phyloP scores from a whole-genome alignment of 768 basidiomycete species.

The Pilatotrama ljubarskyi region DNA sequence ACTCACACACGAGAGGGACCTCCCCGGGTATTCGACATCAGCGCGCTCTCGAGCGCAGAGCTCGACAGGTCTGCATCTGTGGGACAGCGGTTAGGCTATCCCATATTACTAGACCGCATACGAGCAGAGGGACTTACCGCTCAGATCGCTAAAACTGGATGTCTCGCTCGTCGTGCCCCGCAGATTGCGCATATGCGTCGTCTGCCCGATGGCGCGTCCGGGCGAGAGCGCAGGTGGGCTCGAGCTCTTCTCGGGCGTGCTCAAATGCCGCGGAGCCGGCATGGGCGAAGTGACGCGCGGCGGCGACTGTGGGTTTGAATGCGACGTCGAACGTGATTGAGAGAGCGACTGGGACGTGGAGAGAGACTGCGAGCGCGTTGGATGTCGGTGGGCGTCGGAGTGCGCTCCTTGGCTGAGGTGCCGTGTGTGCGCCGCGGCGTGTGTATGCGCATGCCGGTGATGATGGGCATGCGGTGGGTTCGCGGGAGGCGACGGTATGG shows the following conservation, averaged over 20 bases:
- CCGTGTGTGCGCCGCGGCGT: not conserved
- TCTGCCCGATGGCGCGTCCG: constrained; percentile 52
- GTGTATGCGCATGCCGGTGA: constrained; percentile 11
- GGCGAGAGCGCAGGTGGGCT: constrained; percentile 62
- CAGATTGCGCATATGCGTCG: constrained; percentile 25
- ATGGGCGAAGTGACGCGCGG: constrained; percentile 11
- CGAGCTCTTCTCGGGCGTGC: constrained; percentile 56
- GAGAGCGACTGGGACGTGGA: constrained; percentile 8
- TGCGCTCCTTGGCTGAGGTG: constrained; percentile 2
- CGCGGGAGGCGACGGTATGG: constrained; percentile 72
- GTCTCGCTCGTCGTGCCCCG: constrained; percentile 63
- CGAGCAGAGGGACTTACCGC: constrained; percentile 66
- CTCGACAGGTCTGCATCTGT: constrained; percentile 74
- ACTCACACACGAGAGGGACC: constrained; percentile 73
- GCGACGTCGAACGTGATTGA: constrained; percentile 1
- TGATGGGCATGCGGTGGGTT: constrained; percentile 44
- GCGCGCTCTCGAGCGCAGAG: constrained; percentile 78
- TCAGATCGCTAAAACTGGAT: constrained; percentile 85
- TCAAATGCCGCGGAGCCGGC: constrained; percentile 28
- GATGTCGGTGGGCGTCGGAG: constrained; percentile 1
- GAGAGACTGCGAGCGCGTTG: constrained; percentile 7
- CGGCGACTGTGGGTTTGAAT: constrained; percentile 16
- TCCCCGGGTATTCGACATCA: constrained; percentile 71
- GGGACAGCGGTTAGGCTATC: not conserved
- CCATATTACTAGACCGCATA: too few relatives aligned